These are phyloP conservation scores for Vinca major DNA, from an alignment of 305 asterid species.

Conservation along the genomic window DNA sequence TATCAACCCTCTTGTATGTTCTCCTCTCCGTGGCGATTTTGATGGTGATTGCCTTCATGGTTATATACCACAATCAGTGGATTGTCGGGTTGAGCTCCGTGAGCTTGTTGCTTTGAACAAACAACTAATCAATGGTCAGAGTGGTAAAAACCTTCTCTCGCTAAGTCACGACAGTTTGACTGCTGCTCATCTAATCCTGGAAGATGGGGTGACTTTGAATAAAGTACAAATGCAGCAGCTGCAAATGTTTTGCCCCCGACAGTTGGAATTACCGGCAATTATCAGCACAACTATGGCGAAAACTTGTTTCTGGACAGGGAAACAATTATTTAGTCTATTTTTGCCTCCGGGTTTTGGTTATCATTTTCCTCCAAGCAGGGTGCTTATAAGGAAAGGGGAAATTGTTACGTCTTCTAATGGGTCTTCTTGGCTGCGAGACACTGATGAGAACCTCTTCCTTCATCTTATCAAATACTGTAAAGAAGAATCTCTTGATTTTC, in stretches of 20 bases:
- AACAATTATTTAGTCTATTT: constrained; percentile 61
- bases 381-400: constrained; percentile 58
- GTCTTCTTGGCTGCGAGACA: constrained; percentile 71
- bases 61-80: constrained; percentile 75
- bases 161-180: constrained; percentile 88
- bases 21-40: constrained; percentile 89
- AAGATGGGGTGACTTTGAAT: constrained; percentile 58
- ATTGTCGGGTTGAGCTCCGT: constrained; percentile 58
- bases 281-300: no score
- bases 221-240: no score
- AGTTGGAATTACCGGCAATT: no score
- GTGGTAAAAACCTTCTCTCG: constrained; percentile 64
- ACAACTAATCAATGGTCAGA: constrained; percentile 74
- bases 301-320: no score
- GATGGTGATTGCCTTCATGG: constrained; percentile 99
- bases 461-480: constrained; percentile 42
- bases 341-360: constrained; percentile 60
- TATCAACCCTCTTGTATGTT: constrained; percentile 75
- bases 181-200: constrained; percentile 65
- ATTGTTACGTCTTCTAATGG: constrained; percentile 43
- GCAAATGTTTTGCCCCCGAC: no score
- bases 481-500: constrained; percentile 42
- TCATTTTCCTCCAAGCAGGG: constrained; percentile 35
- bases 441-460: constrained; percentile 44
- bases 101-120: constrained; percentile 67